These are phyloP conservation scores for Lachnum nothofagi DNA, from an alignment of 2,329 filamentous ascomycete genomes.

Conservation along the genomic window DNA sequence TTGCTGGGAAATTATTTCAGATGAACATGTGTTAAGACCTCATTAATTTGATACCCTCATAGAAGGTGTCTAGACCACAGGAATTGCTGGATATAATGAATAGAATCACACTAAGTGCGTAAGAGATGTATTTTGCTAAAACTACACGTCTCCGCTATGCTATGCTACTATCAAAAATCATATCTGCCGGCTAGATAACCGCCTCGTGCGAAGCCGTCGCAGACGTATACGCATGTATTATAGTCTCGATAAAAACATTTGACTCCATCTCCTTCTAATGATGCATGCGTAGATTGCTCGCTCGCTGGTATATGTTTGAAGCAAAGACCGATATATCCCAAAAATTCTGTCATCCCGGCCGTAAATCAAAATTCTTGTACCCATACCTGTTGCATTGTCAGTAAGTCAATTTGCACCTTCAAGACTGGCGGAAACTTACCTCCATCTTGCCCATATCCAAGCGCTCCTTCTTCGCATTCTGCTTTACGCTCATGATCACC, in stretches of 20 bases:
- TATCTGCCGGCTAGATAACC: not conserved
- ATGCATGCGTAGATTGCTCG: slow-evolving; percentile 19
- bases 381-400: slow-evolving; percentile 27
- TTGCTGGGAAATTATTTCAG: not conserved
- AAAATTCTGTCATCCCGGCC: slow-evolving; percentile 13
- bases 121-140: not conserved
- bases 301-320: slow-evolving; percentile 28
- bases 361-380: slow-evolving; percentile 27
- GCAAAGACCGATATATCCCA: slow-evolving; percentile 10
- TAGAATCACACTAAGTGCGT: not conserved
- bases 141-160: not conserved
- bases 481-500: slow-evolving; percentile 66
- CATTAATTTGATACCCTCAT: too few species aligned
- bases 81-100: not conserved
- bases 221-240: slow-evolving; percentile 12
- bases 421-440: slow-evolving; percentile 51
- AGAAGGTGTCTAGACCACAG: too few species aligned
- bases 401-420: slow-evolving; percentile 2
- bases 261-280: slow-evolving; percentile 22
- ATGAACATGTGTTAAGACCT: too few species aligned
- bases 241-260: slow-evolving; percentile 8
- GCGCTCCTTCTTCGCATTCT: slow-evolving; percentile 64
- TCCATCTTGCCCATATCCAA: slow-evolving; percentile 90
- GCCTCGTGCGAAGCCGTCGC: slow-evolving; percentile 7
- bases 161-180: not conserved